Evolutionary conservation across 257 asterid species (phyloP).

Genomic region (Scutellaria minor): DNA sequence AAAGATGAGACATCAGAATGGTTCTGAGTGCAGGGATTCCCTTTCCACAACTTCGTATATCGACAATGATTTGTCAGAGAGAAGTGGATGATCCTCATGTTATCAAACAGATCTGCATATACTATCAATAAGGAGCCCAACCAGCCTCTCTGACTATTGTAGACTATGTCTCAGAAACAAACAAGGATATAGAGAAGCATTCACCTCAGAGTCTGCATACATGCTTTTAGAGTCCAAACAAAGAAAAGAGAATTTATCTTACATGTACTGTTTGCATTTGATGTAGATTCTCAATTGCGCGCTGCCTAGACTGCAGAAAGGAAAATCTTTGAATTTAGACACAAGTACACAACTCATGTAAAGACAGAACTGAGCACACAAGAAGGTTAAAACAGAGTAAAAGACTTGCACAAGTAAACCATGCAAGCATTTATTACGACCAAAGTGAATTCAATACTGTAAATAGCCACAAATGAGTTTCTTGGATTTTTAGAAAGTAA

Average conservation of each 20-base stretch:
- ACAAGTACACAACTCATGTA: conserved; percentile 19
- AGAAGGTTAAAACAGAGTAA: conserved; percentile 22
- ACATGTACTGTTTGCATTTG: conserved; percentile 94
- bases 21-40: neutral
- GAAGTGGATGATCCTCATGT: neutral
- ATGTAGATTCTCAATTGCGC: conserved; percentile 84
- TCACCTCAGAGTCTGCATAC: conserved; percentile 15
- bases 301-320: conserved; percentile 87
- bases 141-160: conserved; percentile 8
- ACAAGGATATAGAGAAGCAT: neutral
- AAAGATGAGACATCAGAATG: neutral
- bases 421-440: conserved; percentile 16
- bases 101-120: conserved; percentile 5
- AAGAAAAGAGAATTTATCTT: conserved; percentile 38
- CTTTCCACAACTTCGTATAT: neutral
- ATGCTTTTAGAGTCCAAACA: conserved; percentile 3
- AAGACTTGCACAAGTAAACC: conserved; percentile 5
- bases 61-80: neutral
- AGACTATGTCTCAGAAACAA: neutral
- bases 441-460: conserved; percentile 19
- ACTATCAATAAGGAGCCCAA: conserved; percentile 11
- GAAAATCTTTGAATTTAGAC: conserved; percentile 29
- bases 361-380: conserved; percentile 17
- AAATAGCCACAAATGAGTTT: conserved; percentile 26
- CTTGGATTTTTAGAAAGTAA: conserved; percentile 29